A percentile compares a stretch with the other conserved stretches of the same genome.
These are phyloP conservation scores for Phytopythium chamaehyphon DNA, from an alignment of 352 stramenopile species.

Conservation along the genomic window DNA sequence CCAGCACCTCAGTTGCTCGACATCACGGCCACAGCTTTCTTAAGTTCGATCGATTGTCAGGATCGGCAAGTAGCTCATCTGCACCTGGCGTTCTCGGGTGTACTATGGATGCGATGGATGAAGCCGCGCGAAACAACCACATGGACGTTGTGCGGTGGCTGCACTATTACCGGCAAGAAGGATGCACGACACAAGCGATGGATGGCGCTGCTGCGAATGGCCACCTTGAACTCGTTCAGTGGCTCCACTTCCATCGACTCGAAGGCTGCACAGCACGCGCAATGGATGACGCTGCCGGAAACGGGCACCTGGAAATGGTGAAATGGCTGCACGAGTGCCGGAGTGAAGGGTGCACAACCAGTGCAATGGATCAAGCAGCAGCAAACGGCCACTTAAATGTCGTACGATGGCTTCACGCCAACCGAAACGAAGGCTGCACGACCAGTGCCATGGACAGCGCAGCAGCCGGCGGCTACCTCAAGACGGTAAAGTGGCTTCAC, in stretches of 20 bases:
- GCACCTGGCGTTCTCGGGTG: slow-evolving; percentile 11
- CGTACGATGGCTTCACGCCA: slow-evolving; percentile 26
- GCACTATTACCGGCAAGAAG: slow-evolving; percentile 28
- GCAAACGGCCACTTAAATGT: slow-evolving; percentile 20
- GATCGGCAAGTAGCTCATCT: background rate
- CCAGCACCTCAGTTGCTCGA: slow-evolving; percentile 8
- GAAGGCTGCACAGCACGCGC: slow-evolving; percentile 21
- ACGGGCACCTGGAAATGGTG: slow-evolving; percentile 24
- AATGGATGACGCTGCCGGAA: slow-evolving; percentile 25
- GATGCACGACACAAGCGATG: slow-evolving; percentile 24
- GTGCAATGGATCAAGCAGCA: slow-evolving; percentile 24
- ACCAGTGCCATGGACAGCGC: slow-evolving; percentile 32
- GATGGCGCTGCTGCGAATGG: slow-evolving; percentile 23
- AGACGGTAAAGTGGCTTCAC: slow-evolving; percentile 27
- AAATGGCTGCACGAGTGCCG: slow-evolving; percentile 29
- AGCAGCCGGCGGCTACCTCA: slow-evolving; percentile 18
- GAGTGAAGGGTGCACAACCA: slow-evolving; percentile 23
- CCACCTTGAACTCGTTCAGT: slow-evolving; percentile 26
- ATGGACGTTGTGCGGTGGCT: slow-evolving; percentile 32
- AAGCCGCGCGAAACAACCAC: slow-evolving; percentile 17
- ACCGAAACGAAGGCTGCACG: slow-evolving; percentile 30
- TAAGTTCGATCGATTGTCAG: slow-evolving; percentile 9
- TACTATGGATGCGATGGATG: slow-evolving; percentile 28
- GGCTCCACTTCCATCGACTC: slow-evolving; percentile 19
- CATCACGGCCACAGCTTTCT: background rate